Evolutionary conservation across 441 rosid genomes (phyloP).

Genomic region (Euphorbia celastroides): DNA sequence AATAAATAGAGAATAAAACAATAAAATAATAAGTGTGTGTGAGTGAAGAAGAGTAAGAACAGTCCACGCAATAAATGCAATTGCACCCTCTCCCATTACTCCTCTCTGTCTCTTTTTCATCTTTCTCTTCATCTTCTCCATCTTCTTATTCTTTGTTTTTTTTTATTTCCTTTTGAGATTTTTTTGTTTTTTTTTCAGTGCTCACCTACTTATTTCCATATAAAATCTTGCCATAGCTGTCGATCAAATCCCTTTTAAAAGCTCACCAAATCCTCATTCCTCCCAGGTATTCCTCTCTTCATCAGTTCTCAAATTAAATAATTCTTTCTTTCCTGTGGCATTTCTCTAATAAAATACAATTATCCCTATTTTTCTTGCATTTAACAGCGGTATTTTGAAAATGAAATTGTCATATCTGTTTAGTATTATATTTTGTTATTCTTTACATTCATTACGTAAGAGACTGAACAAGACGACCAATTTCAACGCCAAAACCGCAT

Average conservation of each 20-base stretch:
- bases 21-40: no score
- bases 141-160: neutral
- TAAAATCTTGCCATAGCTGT: constrained; percentile 21
- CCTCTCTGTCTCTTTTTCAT: constrained; percentile 36
- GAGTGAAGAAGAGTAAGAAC: neutral
- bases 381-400: neutral
- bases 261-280: constrained; percentile 9
- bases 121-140: constrained; percentile 18
- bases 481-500: constrained; percentile 19
- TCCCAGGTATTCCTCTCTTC: constrained; percentile 17
- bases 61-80: constrained; percentile 62
- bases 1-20: no score
- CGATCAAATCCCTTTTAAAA: constrained; percentile 14
- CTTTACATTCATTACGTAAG: constrained; percentile 24
- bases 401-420: constrained; percentile 16
- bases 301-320: constrained; percentile 17
- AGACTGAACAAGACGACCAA: constrained; percentile 11
- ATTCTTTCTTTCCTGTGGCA: no score
- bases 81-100: constrained; percentile 95
- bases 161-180: neutral
- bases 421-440: constrained; percentile 12
- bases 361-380: neutral
- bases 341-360: neutral
- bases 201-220: constrained; percentile 25
- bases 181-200: constrained; percentile 11